Percentiles rank a stretch among this genome's conserved stretches.
Conservation (phyloP, 768 basidiomycete species). For the Clitopilus hobsonii region DNA sequence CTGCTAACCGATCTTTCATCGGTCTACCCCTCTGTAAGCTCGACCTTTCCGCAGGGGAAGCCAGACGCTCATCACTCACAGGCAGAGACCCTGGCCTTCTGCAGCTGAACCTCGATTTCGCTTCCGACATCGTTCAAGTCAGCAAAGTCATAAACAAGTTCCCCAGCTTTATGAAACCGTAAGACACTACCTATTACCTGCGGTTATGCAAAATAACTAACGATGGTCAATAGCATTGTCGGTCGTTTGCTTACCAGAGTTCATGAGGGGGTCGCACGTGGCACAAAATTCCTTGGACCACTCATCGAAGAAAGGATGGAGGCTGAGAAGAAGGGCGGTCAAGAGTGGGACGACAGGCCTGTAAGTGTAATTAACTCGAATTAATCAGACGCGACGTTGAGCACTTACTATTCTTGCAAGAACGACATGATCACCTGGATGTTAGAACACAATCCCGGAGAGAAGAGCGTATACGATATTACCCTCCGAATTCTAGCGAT, state of each 20-base stretch:
- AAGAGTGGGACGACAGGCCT: slow-evolving; percentile 30
- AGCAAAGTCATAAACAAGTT: slow-evolving; percentile 23
- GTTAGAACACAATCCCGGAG: slow-evolving; percentile 16
- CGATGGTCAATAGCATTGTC: slow-evolving; percentile 15
- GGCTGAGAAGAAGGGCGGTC: slow-evolving; percentile 25
- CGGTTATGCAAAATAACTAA: background rate
- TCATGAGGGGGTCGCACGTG: slow-evolving; percentile 15
- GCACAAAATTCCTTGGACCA: slow-evolving; percentile 23
- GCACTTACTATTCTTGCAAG: slow-evolving; percentile 12
- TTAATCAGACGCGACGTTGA: background rate
- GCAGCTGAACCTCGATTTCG: slow-evolving; percentile 27
- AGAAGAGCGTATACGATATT: slow-evolving; percentile 12
- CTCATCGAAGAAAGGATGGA: slow-evolving; percentile 25
- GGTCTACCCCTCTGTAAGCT: slow-evolving; percentile 41
- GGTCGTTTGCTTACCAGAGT: slow-evolving; percentile 17
- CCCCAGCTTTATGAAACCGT: slow-evolving; percentile 44
- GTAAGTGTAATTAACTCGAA: slow-evolving; percentile 12
- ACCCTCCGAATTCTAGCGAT: slow-evolving; percentile 17
- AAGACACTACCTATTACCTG: slow-evolving; percentile 9
- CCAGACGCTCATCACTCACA: slow-evolving; percentile 16
- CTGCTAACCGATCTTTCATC: slow-evolving; percentile 39
- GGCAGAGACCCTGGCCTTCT: slow-evolving; percentile 38
- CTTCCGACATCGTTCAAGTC: slow-evolving; percentile 31
- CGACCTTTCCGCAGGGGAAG: too few relatives aligned
- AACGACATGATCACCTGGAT: slow-evolving; percentile 25